phyloP scores from a whole-genome alignment of 345 rosid species.

The Ailanthus altissimus region DNA sequence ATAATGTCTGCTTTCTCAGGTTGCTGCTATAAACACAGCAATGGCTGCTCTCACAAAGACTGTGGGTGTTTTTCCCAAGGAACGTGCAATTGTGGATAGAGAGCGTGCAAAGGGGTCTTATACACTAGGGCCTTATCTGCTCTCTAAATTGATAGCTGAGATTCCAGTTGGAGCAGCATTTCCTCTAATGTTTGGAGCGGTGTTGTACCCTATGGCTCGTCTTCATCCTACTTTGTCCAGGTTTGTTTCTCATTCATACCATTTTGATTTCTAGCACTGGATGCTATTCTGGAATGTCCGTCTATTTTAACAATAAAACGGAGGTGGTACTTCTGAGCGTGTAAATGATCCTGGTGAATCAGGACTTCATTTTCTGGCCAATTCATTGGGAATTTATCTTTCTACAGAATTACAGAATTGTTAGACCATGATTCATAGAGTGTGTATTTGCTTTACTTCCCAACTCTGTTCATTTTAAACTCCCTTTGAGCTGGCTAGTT shows the following conservation, averaged over 20 bases:
- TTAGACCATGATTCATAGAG: not conserved
- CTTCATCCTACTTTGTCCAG: slow-evolving; percentile 84
- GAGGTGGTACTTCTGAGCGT: not conserved
- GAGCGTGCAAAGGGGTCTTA: slow-evolving; percentile 94
- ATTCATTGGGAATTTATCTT: not conserved
- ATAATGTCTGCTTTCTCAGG: slow-evolving; percentile 47
- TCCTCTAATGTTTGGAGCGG: slow-evolving; percentile 93
- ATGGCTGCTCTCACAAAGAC: slow-evolving; percentile 99
- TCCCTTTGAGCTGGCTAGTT: slow-evolving; percentile 3
- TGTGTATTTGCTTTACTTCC: not conserved
- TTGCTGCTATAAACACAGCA: slow-evolving; percentile 96
- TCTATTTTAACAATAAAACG: not conserved
- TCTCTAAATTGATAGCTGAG: slow-evolving; percentile 92
- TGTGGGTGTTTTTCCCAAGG: slow-evolving; percentile 96
- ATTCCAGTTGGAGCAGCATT: slow-evolving; percentile 93
- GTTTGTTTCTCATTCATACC: slow-evolving; percentile 33
- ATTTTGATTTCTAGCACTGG: slow-evolving; percentile 15
- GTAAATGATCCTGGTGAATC: not conserved
- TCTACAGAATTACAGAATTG: not conserved
- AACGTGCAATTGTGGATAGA: slow-evolving; percentile 89
- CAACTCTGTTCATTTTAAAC: not conserved
- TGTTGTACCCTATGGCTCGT: slow-evolving; percentile 92
- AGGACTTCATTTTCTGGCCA: not conserved
- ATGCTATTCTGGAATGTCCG: slow-evolving; percentile 20
- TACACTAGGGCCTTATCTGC: slow-evolving; percentile 83